Percentiles rank a stretch among this genome's conserved stretches.
phyloP scores from a whole-genome alignment of 257 asterid genomes.

The Avicennia marina region DNA sequence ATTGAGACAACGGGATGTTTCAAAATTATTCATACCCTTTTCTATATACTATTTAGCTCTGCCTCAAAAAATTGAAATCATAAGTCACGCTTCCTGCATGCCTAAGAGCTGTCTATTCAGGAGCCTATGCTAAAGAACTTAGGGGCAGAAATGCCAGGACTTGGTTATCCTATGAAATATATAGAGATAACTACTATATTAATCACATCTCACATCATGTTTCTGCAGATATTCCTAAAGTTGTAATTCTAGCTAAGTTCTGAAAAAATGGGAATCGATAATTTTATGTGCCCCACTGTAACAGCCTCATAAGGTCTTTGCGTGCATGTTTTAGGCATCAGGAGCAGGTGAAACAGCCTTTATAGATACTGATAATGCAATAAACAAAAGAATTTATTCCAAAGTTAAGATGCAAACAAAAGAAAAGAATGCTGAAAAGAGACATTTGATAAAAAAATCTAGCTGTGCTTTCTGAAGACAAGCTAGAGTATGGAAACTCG shows the following conservation, averaged over 20 bases:
- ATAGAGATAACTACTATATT: slow-evolving; percentile 11
- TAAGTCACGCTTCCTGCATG: not conserved
- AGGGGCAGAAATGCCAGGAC: not conserved
- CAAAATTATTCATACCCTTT: not conserved
- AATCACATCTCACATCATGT: not conserved
- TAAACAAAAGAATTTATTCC: slow-evolving; percentile 60
- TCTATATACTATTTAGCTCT: not conserved
- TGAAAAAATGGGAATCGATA: not conserved
- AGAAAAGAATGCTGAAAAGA: slow-evolving; percentile 37
- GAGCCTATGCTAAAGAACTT: not conserved
- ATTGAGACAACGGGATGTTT: not conserved
- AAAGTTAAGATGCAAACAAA: slow-evolving; percentile 42
- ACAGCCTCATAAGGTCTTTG: slow-evolving; percentile 16
- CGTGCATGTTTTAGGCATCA: slow-evolving; percentile 28
- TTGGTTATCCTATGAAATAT: not conserved
- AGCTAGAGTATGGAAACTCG: slow-evolving; percentile 24
- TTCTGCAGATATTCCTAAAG: slow-evolving; percentile 4
- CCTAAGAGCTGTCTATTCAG: not conserved
- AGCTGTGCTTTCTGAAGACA: slow-evolving; percentile 41
- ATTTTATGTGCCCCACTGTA: slow-evolving; percentile 13
- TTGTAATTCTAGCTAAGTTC: not conserved
- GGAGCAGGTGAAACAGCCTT: slow-evolving; percentile 27
- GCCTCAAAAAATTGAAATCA: slow-evolving; percentile 6
- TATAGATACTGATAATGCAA: slow-evolving; percentile 53
- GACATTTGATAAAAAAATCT: slow-evolving; percentile 29